Conservation (phyloP, 2,329 filamentous ascomycete genomes). For the Cyphellophora attinorum region DNA sequence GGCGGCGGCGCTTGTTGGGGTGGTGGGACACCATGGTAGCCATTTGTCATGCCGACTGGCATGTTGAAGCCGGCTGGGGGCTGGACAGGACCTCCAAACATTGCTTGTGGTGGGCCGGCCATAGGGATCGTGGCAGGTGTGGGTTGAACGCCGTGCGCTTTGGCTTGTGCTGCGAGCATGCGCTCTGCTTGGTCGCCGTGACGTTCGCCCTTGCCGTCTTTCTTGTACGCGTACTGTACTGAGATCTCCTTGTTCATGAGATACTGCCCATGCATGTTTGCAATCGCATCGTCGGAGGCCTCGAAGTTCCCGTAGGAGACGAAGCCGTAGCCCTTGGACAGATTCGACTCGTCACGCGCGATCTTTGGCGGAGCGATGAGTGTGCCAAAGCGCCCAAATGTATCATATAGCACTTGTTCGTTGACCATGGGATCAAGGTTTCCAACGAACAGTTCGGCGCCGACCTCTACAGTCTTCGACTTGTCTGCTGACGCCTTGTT, state of each 20-base stretch:
- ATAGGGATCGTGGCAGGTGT: slow-evolving; percentile 61
- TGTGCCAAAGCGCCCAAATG: slow-evolving; percentile 82
- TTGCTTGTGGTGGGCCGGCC: slow-evolving; percentile 26
- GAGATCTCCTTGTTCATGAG: slow-evolving; percentile 94
- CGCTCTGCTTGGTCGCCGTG: slow-evolving; percentile 92
- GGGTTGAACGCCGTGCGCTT: slow-evolving; percentile 85
- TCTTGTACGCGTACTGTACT: slow-evolving; percentile 98
- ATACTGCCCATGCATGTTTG: slow-evolving; percentile 92
- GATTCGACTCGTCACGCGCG: slow-evolving; percentile 76
- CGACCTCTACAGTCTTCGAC: slow-evolving; percentile 84
- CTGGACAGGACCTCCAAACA: slow-evolving; percentile 21
- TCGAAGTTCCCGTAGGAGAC: slow-evolving; percentile 91
- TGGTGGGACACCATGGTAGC: slow-evolving; percentile 33
- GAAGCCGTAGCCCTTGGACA: slow-evolving; percentile 93
- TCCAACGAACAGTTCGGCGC: slow-evolving; percentile 92
- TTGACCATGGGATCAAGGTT: slow-evolving; percentile 92
- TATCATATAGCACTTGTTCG: slow-evolving; percentile 93
- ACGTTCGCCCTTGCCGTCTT: slow-evolving; percentile 92
- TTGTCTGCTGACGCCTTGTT: slow-evolving; percentile 94
- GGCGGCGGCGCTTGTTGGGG: slow-evolving; percentile 38
- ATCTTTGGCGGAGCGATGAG: slow-evolving; percentile 75
- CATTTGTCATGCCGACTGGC: slow-evolving; percentile 23
- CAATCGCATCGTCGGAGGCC: slow-evolving; percentile 80
- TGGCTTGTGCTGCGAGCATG: slow-evolving; percentile 81
- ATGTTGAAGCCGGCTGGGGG: slow-evolving; percentile 31